Evolutionary conservation across 495 filamentous ascomycete species (phyloP), one percentile per base, ranked within the genome.

Genomic region (Penicillium subrubescens): DNA sequence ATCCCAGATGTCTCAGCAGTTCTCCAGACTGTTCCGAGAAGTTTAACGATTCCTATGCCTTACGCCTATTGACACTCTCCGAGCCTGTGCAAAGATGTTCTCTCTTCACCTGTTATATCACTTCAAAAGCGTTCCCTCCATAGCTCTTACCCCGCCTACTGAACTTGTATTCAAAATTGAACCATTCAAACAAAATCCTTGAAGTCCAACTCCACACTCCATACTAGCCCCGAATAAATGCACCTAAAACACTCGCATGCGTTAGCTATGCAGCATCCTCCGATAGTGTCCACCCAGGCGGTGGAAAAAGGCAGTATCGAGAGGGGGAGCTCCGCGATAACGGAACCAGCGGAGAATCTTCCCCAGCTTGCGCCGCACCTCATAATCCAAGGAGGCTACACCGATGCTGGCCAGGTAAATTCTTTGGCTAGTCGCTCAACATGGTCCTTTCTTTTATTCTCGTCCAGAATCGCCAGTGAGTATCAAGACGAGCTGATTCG

Each of bases 371-470:
- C 62, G 59, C 60, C 23, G 35, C 59, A 57, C 59, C 37, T n/a
- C 57, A 64, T 41, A 62, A 60, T 54, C 27, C 56, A 44, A 62
- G 50, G 57, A 50, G 52, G 52, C 61, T 55, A 63, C 66, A 70
- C 60, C 59, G 61, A 72, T 74, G 64, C 68, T 59, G 58, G 59
- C 67, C 64, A 62, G 65, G 67, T 69, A 33, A 65, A 2, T 51
- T 44, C 65, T 7, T 54, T 14, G 25, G 21, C 64, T 64, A 60
- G 60, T 67, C 29, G 68, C 54, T 29, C 59, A 71, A 61, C 59
- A 92, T 92, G 90, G 90, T 97, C 72, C 83, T 97, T 69, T 97
- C 94, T 41, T 97, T 97, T 76, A 96, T 98, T 71, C 82, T 98
- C 54, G 94, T 98, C 48, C 94, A 98, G 72, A 98, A 98, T 81